Evolutionary conservation across 495 filamentous ascomycete genomes (phyloP).

Genomic region (Penicillium odoratum): DNA sequence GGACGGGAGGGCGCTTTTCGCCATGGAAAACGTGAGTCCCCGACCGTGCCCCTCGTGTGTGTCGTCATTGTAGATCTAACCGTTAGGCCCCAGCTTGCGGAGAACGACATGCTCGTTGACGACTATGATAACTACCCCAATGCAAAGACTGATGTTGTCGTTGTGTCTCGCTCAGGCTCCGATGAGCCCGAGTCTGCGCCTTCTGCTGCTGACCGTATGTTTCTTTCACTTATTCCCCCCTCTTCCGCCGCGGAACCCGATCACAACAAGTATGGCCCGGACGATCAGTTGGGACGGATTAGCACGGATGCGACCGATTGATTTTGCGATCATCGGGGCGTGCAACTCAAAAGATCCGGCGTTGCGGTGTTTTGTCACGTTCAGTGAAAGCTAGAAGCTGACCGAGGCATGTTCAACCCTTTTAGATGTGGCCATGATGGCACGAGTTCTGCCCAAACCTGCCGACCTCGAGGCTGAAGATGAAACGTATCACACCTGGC

Average conservation of each 20-base stretch:
- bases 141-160: slow-evolving; percentile 82
- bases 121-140: slow-evolving; percentile 68
- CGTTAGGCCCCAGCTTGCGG: slow-evolving; percentile 35
- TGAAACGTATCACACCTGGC: slow-evolving; percentile 78
- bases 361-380: neutral
- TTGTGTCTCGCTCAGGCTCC: slow-evolving; percentile 71
- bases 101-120: slow-evolving; percentile 69
- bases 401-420: slow-evolving; percentile 18
- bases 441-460: slow-evolving; percentile 68
- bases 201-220: slow-evolving; percentile 73
- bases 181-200: slow-evolving; percentile 53
- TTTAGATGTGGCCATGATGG: slow-evolving; percentile 81
- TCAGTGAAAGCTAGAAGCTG: slow-evolving; percentile 15
- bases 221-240: slow-evolving; percentile 15
- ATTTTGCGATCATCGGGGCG: neutral
- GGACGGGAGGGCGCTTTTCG: slow-evolving; percentile 35
- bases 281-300: neutral
- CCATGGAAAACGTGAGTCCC: slow-evolving; percentile 51
- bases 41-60: slow-evolving; percentile 25
- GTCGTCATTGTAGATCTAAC: slow-evolving; percentile 34
- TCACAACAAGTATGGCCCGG: slow-evolving; percentile 1
- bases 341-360: neutral
- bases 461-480: slow-evolving; percentile 69
- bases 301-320: neutral
- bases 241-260: slow-evolving; percentile 4